phyloP scores from a whole-genome alignment of 305 asterid species.

The Fraxinus floribunda region DNA sequence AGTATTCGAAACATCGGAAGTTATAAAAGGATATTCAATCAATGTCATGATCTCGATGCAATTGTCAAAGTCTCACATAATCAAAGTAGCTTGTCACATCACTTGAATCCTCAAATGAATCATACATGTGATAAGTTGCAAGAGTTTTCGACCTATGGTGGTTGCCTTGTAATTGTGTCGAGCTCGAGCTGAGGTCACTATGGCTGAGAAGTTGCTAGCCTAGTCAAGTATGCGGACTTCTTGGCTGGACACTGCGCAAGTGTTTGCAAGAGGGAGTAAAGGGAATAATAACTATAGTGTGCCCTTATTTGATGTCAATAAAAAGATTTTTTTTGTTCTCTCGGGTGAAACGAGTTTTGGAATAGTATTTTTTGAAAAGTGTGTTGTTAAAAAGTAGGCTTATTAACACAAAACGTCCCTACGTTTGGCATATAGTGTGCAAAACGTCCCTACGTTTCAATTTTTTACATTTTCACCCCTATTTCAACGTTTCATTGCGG shows the following conservation, averaged over 20 bases:
- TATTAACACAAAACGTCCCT: too few relatives aligned
- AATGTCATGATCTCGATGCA: neutral
- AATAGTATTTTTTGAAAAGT: too few relatives aligned
- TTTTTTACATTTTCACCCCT: too few relatives aligned
- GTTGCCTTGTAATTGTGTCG: neutral
- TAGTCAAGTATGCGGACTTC: neutral
- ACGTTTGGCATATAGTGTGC: too few relatives aligned
- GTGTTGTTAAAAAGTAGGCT: too few relatives aligned
- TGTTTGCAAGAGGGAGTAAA: neutral
- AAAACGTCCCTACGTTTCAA: too few relatives aligned
- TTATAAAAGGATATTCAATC: neutral
- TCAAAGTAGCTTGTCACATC: neutral
- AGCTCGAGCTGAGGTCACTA: neutral
- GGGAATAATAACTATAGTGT: neutral
- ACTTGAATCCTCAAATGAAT: neutral
- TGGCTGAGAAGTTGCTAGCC: neutral
- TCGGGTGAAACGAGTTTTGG: too few relatives aligned
- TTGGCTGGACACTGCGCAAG: neutral
- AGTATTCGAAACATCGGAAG: neutral
- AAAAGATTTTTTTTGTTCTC: too few relatives aligned
- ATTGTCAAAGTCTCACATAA: neutral
- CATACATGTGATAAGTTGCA: neutral
- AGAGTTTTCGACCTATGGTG: neutral
- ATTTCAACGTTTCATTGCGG: too few relatives aligned
- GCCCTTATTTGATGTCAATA: too few relatives aligned